Conservation (phyloP, 2,329 filamentous ascomycete species). For the Xylaria sp. region DNA sequence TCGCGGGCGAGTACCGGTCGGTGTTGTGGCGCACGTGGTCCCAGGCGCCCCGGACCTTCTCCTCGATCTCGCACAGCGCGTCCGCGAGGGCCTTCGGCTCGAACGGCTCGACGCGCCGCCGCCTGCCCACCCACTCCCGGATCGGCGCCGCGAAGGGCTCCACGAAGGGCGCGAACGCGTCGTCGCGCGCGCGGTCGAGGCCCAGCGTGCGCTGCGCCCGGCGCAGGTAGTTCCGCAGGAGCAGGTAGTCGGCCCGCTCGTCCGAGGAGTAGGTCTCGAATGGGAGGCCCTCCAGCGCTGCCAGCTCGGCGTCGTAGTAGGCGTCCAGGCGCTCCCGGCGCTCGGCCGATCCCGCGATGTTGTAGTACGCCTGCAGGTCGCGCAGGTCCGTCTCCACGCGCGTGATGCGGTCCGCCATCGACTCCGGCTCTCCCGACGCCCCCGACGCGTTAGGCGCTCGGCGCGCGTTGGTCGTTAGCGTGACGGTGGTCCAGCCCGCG, state of each 20-base stretch:
- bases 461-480: conserved; percentile 1
- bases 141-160: conserved; percentile 47
- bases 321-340: conserved; percentile 43
- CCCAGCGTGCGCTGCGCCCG: conserved; percentile 42
- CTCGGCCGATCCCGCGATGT: conserved; percentile 47
- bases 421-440: conserved; percentile 14
- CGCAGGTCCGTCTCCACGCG: conserved; percentile 48
- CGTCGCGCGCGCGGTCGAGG: conserved; percentile 42
- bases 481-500: conserved; percentile 22
- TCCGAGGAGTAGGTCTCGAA: conserved; percentile 44
- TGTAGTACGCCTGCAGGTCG: conserved; percentile 54
- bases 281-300: conserved; percentile 35
- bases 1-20: conserved; percentile 43
- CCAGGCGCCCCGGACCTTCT: conserved; percentile 38
- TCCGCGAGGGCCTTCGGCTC: conserved; percentile 47
- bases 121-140: conserved; percentile 49
- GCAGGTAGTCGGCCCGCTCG: conserved; percentile 51
- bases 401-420: conserved; percentile 43
- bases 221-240: conserved; percentile 51
- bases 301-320: conserved; percentile 48
- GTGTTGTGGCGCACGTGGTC: conserved; percentile 39
- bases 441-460: too few relatives aligned
- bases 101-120: conserved; percentile 48
- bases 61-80: conserved; percentile 42
- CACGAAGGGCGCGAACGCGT: conserved; percentile 44